phyloP scores from a whole-genome alignment of 2,329 filamentous ascomycete species.

The Pseudogymnoascus pannorum region DNA sequence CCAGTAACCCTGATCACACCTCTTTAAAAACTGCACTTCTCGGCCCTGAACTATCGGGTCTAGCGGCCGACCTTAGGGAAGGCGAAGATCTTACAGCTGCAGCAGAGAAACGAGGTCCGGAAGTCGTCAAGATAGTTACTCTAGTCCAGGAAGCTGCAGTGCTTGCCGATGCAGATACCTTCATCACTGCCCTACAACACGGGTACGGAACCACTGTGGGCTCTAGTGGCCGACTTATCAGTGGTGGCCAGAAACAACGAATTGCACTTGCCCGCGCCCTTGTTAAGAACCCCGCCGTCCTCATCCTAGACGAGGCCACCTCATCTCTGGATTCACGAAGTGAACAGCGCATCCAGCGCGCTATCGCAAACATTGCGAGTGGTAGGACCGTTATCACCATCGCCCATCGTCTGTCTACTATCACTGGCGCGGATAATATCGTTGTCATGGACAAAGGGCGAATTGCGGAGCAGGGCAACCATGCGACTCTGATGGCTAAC shows the following conservation, averaged over 20 bases:
- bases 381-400: slow-evolving; percentile 90
- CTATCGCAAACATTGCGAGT: slow-evolving; percentile 69
- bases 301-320: slow-evolving; percentile 56
- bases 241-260: slow-evolving; percentile 73
- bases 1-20: slow-evolving; percentile 16
- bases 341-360: slow-evolving; percentile 82
- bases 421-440: slow-evolving; percentile 84
- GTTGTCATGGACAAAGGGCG: slow-evolving; percentile 68
- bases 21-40: slow-evolving; percentile 35
- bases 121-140: slow-evolving; percentile 43
- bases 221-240: slow-evolving; percentile 42
- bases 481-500: slow-evolving; percentile 62
- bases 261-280: slow-evolving; percentile 62
- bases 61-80: slow-evolving; percentile 44
- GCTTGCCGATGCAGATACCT: slow-evolving; percentile 50
- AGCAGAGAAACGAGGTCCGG: slow-evolving; percentile 36
- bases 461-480: slow-evolving; percentile 69
- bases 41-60: slow-evolving; percentile 39
- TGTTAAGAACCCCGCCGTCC: slow-evolving; percentile 47
- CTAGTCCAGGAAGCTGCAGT: slow-evolving; percentile 42
- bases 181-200: slow-evolving; percentile 43
- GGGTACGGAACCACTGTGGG: slow-evolving; percentile 20
- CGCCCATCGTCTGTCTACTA: slow-evolving; percentile 81
- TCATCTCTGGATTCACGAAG: slow-evolving; percentile 73
- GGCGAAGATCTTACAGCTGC: slow-evolving; percentile 41